These are phyloP conservation scores for Malassezia brasiliensis DNA, from an alignment of 1,284 basidiomycete genomes.

Conservation along the genomic window DNA sequence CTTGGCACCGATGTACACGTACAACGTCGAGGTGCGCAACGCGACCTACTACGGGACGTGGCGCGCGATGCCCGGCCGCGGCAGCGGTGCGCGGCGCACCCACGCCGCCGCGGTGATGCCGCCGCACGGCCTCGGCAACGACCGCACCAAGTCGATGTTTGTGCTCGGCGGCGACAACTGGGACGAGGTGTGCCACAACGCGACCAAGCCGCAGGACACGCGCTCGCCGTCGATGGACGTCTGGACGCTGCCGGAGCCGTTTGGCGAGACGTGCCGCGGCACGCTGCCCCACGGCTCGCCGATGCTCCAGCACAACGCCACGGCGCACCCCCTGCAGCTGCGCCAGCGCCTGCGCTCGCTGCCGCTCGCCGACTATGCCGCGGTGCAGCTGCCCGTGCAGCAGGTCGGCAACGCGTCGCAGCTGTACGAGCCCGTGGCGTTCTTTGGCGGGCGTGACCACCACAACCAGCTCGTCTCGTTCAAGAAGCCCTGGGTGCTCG, in stretches of 20 bases:
- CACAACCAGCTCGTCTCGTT: conserved; percentile 26
- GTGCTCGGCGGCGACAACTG: conserved; percentile 22
- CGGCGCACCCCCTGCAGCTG: neutral
- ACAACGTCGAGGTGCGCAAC: conserved; percentile 11
- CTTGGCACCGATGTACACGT: conserved; percentile 9
- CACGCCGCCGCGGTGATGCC: conserved; percentile 16
- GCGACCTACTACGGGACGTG: conserved; percentile 2
- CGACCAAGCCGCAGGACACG: neutral
- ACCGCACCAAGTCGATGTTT: conserved; percentile 13
- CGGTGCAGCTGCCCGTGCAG: conserved; percentile 15
- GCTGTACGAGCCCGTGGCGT: conserved; percentile 21
- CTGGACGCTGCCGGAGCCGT: neutral
- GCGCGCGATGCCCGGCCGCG: conserved; percentile 3
- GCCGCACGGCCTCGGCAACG: conserved; percentile 4
- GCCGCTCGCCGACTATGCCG: conserved; percentile 36
- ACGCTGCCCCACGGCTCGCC: too few relatives aligned
- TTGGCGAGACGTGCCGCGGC: neutral
- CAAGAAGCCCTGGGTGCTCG: conserved; percentile 31
- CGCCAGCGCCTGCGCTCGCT: conserved; percentile 2
- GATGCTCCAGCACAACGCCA: neutral
- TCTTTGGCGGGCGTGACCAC: conserved; percentile 45
- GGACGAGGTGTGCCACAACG: conserved; percentile 2
- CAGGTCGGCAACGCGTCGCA: conserved; percentile 11
- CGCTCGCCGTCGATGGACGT: conserved; percentile 7
- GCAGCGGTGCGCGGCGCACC: conserved; percentile 9